These are phyloP conservation scores for Fonsecaea pugnacius DNA, from an alignment of 2,329 filamentous ascomycete species.

Conservation along the genomic window DNA sequence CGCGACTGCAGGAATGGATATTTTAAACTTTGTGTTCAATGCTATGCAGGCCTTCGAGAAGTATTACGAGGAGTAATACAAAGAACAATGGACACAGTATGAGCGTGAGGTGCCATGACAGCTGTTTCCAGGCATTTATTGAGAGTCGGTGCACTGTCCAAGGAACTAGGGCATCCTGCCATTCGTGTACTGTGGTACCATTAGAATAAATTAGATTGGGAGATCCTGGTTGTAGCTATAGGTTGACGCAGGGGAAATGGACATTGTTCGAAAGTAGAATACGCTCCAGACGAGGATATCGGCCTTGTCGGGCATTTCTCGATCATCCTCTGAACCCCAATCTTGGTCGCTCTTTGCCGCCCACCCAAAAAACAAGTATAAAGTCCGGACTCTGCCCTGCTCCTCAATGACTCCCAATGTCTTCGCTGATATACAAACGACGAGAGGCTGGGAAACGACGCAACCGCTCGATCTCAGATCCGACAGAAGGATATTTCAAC, in stretches of 20 bases:
- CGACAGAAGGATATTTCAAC: not conserved
- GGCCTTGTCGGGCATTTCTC: constrained; percentile 54
- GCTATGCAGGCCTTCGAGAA: constrained; percentile 18
- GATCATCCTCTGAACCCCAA: constrained; percentile 41
- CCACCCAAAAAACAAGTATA: too few species aligned
- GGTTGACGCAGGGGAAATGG: constrained; percentile 53
- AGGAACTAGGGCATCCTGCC: constrained; percentile 40
- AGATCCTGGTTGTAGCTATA: too few species aligned
- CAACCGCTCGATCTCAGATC: not conserved
- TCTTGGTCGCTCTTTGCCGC: constrained; percentile 47
- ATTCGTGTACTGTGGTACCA: constrained; percentile 48
- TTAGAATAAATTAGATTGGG: too few species aligned
- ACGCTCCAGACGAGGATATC: constrained; percentile 55
- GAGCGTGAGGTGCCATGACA: constrained; percentile 19
- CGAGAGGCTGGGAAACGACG: too few species aligned
- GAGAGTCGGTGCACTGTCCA: not conserved
- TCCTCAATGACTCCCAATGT: too few species aligned
- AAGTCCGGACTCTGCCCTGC: too few species aligned
- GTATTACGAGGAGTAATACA: constrained; percentile 22
- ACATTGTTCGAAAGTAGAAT: constrained; percentile 52
- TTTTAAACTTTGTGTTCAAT: constrained; percentile 5
- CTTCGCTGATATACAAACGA: too few species aligned
- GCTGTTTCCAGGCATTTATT: constrained; percentile 23
- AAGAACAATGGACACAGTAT: constrained; percentile 17
- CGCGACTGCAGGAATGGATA: constrained; percentile 11